phyloP scores from a whole-genome alignment of 2,329 filamentous ascomycete species.

The Fusarium decemcellulare region DNA sequence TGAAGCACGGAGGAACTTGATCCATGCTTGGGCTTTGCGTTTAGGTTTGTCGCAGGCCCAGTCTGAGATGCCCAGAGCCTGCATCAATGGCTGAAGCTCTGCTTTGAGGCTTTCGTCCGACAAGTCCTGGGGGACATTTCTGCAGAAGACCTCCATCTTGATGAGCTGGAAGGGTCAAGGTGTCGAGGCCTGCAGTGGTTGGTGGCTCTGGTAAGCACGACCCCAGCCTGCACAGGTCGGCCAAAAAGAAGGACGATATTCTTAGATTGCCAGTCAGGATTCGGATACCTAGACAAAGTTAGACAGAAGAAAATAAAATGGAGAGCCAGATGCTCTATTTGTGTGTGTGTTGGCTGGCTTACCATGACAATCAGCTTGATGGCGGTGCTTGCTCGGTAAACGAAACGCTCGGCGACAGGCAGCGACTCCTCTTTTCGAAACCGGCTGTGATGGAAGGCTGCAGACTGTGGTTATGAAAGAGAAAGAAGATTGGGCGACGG shows the following conservation, averaged over 20 bases:
- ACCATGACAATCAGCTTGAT: background rate
- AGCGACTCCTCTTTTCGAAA: background rate
- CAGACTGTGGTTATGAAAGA: background rate
- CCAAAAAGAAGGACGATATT: background rate
- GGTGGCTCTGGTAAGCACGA: background rate
- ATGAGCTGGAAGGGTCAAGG: background rate
- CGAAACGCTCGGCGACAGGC: background rate
- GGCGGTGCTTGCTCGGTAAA: background rate
- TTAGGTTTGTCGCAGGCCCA: conserved; percentile 61
- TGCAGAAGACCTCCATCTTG: conserved; percentile 63
- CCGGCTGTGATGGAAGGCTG: background rate
- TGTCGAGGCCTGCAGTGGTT: background rate
- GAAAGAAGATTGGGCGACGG: conserved; percentile 8
- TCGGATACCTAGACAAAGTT: too few species aligned
- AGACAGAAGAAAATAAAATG: too few species aligned
- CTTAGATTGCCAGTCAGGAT: too few species aligned
- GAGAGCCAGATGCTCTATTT: too few species aligned
- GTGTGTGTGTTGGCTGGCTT: too few species aligned
- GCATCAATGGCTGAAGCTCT: conserved; percentile 59
- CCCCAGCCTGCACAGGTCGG: too few species aligned
- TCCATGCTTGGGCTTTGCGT: conserved; percentile 51
- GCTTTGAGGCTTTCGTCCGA: conserved; percentile 53
- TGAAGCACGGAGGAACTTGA: conserved; percentile 58
- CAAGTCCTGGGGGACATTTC: conserved; percentile 58
- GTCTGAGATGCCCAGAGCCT: conserved; percentile 55